Evolutionary conservation across 2,329 filamentous ascomycete genomes (phyloP).

Genomic region (Botryotinia calthae): DNA sequence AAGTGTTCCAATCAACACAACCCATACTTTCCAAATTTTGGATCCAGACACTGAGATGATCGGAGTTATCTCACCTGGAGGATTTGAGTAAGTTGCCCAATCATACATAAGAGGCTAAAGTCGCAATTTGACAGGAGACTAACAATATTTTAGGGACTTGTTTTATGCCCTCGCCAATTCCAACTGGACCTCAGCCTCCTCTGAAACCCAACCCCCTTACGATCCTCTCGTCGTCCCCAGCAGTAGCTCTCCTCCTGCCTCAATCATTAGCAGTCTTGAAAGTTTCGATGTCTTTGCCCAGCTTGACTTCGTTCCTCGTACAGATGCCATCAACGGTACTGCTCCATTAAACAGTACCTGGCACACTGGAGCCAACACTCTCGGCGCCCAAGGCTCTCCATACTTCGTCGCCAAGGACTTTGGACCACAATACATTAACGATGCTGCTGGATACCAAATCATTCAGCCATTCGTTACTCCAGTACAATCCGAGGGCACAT

Average conservation of each 20-base stretch:
- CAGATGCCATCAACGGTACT: constrained; percentile 44
- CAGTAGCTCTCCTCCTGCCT: constrained; percentile 20
- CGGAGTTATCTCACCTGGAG: constrained; percentile 47
- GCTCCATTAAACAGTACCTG: constrained; percentile 41
- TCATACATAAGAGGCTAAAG: neutral
- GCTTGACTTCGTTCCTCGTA: constrained; percentile 42
- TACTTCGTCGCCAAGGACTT: constrained; percentile 48
- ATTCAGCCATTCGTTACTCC: constrained; percentile 46
- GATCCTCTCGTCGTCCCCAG: constrained; percentile 30
- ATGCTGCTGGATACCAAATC: constrained; percentile 42
- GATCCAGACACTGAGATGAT: constrained; percentile 49
- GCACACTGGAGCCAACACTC: constrained; percentile 42
- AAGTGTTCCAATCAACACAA: constrained; percentile 46
- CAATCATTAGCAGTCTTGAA: constrained; percentile 41
- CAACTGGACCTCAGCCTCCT: constrained; percentile 39
- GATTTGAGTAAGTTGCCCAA: constrained; percentile 44
- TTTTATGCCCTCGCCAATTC: constrained; percentile 42
- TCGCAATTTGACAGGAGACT: constrained; percentile 6
- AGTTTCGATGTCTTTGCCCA: constrained; percentile 46
- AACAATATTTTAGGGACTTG: constrained; percentile 35
- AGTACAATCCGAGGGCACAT: constrained; percentile 43
- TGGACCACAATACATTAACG: constrained; percentile 46
- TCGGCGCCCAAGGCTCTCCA: constrained; percentile 40
- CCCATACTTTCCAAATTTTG: constrained; percentile 48
- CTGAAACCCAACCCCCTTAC: constrained; percentile 40